Percentiles rank a stretch among this genome's conserved stretches.
phyloP scores from a whole-genome alignment of 768 basidiomycete species.

The Cyathus striatus region DNA sequence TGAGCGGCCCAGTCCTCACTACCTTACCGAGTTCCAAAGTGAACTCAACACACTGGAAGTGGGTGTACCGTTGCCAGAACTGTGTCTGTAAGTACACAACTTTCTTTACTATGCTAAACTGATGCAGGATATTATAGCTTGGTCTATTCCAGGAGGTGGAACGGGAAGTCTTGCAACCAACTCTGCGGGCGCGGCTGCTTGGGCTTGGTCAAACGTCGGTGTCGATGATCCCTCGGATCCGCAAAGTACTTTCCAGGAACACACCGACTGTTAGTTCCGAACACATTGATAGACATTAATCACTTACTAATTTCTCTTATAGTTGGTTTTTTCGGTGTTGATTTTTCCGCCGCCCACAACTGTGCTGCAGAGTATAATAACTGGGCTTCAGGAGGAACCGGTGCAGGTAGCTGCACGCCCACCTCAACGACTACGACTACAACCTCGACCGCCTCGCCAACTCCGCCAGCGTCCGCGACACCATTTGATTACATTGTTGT shows the following conservation, averaged over 20 bases:
- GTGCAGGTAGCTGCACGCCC: slow-evolving; percentile 20
- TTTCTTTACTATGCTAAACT: background rate
- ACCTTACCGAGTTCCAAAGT: slow-evolving; percentile 43
- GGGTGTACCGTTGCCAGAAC: slow-evolving; percentile 64
- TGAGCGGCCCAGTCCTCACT: slow-evolving; percentile 48
- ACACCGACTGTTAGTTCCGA: slow-evolving; percentile 47
- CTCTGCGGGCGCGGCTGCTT: slow-evolving; percentile 39
- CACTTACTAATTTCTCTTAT: slow-evolving; percentile 2
- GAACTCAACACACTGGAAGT: slow-evolving; percentile 62
- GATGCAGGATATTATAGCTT: slow-evolving; percentile 17
- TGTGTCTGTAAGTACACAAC: slow-evolving; percentile 45
- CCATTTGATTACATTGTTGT: slow-evolving; percentile 54
- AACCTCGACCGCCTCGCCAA: slow-evolving; percentile 11
- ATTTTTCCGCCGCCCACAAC: slow-evolving; percentile 41
- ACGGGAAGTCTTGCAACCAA: slow-evolving; percentile 31
- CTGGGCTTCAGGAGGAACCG: slow-evolving; percentile 45
- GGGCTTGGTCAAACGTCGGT: slow-evolving; percentile 38
- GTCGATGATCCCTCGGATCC: slow-evolving; percentile 49
- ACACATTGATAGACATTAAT: background rate
- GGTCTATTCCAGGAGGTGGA: slow-evolving; percentile 28
- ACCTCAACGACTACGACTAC: slow-evolving; percentile 23
- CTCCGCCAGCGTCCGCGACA: slow-evolving; percentile 15
- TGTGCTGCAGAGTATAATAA: slow-evolving; percentile 37
- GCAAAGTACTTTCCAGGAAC: slow-evolving; percentile 46
- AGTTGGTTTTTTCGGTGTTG: slow-evolving; percentile 60